Base-by-base conservation (phyloP, 768 basidiomycete genomes). In the Psilocybe cyanescens region DNA sequence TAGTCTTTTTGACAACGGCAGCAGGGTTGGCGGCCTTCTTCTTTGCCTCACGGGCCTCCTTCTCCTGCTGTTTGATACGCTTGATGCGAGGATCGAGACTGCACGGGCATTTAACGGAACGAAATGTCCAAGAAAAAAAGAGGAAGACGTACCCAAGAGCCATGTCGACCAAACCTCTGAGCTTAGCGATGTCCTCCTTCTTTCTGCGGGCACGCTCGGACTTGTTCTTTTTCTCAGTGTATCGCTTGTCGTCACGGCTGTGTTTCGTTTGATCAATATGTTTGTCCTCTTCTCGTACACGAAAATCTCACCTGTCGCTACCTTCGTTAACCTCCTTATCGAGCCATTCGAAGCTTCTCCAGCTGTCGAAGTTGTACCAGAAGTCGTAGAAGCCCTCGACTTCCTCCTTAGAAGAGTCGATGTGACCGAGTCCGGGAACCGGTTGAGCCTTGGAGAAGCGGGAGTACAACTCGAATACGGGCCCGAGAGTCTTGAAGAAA, bases 201-300 rank as follows among this genome's bases (percentile, higher is more conserved):
- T 99, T 99, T 73, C 94, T 83, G 60, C 95, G 86, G 11, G 95
- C 93, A 35, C 97, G 95, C 78, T 99, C 97, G 4, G 92, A 78
- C 78, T 97, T 98, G 87, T 99, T 99, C 85, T 99, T 99, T 84
- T 98, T 99, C 79, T 99, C 97, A 16, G 94, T 95, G 79, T 96
- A 97, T 31, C 97, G 91, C 78, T 99, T 99, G 75, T 99, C 97
- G 75, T 99, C 97, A 59, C 97, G 97, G 72, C 94, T 96, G 44
- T 29, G 31, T 45, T 4, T 17, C 44, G 50, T 47, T 33, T 49
- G 9, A 17, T 45, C 8, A 62, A 30, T 17, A 24, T 29, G 24
- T 12, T 9, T 17, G 14, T 31, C 12, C 16, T 33, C 24, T 45
- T 46, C 0, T 28, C 12, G 11, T 58, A 35, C 12, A 14, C 11